Evolutionary conservation across 768 basidiomycete genomes (phyloP).

Genomic region (Favolaschia claudopus): DNA sequence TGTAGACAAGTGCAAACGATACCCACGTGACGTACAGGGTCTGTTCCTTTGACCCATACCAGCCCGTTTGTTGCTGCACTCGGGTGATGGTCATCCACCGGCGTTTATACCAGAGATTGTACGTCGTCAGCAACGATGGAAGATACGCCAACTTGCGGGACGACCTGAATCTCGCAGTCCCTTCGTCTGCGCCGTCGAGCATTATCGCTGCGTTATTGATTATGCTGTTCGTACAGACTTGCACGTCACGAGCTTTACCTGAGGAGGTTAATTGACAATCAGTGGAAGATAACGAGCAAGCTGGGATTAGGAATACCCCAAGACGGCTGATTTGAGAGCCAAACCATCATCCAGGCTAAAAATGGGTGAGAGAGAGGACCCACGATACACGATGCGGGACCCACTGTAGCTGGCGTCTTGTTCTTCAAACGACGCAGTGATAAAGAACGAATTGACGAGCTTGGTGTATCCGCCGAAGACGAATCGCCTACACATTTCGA

Average conservation of each 20-base stretch:
- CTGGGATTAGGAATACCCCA: conserved; percentile 47
- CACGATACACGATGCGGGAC: not conserved
- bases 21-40: conserved; percentile 41
- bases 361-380: not conserved
- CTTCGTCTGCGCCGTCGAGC: conserved; percentile 37
- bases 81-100: conserved; percentile 39
- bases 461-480: conserved; percentile 43
- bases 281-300: not conserved
- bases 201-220: conserved; percentile 33
- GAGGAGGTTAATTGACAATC: not conserved
- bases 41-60: conserved; percentile 31
- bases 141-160: conserved; percentile 39
- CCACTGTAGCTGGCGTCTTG: conserved; percentile 34
- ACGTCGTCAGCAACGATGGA: conserved; percentile 36
- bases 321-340: conserved; percentile 62
- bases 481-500: conserved; percentile 57
- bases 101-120: conserved; percentile 45
- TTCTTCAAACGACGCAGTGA: conserved; percentile 59
- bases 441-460: conserved; percentile 52
- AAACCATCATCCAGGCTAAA: conserved; percentile 65
- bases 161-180: conserved; percentile 19
- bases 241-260: conserved; percentile 55
- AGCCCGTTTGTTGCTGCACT: conserved; percentile 31
- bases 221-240: conserved; percentile 50
- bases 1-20: not conserved